Evolutionary conservation across 2,329 filamentous ascomycete species (phyloP), one percentile per base, ranked within the genome.

Genomic region (Cercospora sp.): DNA sequence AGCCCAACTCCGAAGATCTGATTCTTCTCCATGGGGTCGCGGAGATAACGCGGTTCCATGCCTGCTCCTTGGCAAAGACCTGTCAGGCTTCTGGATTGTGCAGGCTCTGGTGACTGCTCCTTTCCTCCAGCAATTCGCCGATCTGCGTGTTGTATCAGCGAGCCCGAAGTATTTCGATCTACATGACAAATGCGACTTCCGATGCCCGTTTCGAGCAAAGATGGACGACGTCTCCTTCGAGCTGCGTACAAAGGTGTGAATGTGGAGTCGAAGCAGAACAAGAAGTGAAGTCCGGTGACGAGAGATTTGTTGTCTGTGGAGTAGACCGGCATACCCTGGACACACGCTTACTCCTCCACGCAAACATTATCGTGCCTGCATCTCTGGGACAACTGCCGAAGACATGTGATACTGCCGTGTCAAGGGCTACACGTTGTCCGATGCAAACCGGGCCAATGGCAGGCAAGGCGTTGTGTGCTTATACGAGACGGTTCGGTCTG

Each of bases 1-100:
- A 71, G 71, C 63, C 66, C 66, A 58, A 58, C 10, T 51, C 37
- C 45, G 45, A 51, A 21, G 12, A 24, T 24, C 9, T 24, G 21
- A 51, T 13, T 26, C n/a, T 43, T 49, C 43, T 49, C 43, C 43
- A 49, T 24, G 21, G 45, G 18, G 45, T 51, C 45, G 45, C 45
- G 45, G 45, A 24, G 18, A 51, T 51, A 51, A 37, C 3, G 32
- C 18, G 45, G 24, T 5, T 24, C 24, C 18, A 51, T 13, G 21
- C 45, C 10, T 24, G 45, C 12, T 51, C 4, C 45, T 24, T 24
- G 18, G 45, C 45, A 43, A 43, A 43, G 16, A 43, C 16, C 37
- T 37, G 32, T 43, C 5, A n/a, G 37, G 37, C 37, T 40, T 40
- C 37, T 40, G 16, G 37, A 40, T 40, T 16, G 37, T n/a, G 3